Conservation (phyloP, 2,329 filamentous ascomycete species). For the Paraphoma chrysanthemicola region DNA sequence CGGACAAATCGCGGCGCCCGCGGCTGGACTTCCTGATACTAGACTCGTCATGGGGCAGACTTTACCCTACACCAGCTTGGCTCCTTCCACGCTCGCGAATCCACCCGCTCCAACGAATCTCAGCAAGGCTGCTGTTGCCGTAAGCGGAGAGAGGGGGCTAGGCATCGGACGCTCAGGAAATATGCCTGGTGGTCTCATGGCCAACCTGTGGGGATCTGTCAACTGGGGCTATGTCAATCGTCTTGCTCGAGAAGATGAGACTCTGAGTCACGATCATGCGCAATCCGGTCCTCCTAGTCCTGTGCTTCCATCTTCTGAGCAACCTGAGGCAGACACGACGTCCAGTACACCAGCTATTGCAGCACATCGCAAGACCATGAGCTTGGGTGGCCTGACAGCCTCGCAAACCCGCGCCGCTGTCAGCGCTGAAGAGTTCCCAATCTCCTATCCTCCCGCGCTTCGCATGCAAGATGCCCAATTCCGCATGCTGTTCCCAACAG, state of each 20-base stretch:
- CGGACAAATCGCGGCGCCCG: slow-evolving; percentile 53
- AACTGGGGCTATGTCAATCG: slow-evolving; percentile 77
- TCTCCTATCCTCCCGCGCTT: slow-evolving; percentile 80
- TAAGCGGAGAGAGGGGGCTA: slow-evolving; percentile 78
- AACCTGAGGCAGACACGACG: slow-evolving; percentile 7
- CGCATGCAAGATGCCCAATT: slow-evolving; percentile 93
- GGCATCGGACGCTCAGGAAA: slow-evolving; percentile 67
- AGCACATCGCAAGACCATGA: slow-evolving; percentile 64
- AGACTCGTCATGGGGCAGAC: slow-evolving; percentile 50
- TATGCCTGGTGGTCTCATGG: slow-evolving; percentile 84
- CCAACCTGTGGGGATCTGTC: slow-evolving; percentile 91
- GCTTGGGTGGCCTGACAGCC: slow-evolving; percentile 53
- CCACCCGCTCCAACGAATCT: slow-evolving; percentile 84
- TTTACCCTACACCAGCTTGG: slow-evolving; percentile 70
- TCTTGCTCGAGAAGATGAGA: slow-evolving; percentile 62
- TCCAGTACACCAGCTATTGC: slow-evolving; percentile 18
- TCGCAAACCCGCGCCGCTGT: slow-evolving; percentile 21
- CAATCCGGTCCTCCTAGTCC: slow-evolving; percentile 46
- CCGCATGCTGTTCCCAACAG: slow-evolving; percentile 84
- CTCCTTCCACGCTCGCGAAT: slow-evolving; percentile 81
- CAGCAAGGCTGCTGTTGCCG: slow-evolving; percentile 82
- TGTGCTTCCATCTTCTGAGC: slow-evolving; percentile 24
- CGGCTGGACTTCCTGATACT: slow-evolving; percentile 45
- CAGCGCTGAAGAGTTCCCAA: slow-evolving; percentile 66
- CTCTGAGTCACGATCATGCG: slow-evolving; percentile 34